Conservation (phyloP, 805 yeast species). For the Starmerella floris region DNA sequence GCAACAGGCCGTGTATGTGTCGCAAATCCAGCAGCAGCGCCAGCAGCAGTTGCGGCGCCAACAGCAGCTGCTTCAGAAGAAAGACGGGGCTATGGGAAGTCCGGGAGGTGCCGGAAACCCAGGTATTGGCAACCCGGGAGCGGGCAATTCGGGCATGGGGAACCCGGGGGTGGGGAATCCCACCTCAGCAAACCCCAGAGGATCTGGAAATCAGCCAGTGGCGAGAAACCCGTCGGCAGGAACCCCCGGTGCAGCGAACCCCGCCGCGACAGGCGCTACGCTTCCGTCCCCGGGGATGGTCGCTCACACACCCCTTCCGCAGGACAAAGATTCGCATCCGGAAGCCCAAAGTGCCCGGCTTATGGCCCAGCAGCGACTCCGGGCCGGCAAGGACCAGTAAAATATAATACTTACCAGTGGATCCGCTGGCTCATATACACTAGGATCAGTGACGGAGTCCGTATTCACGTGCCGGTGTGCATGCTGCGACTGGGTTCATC, state of each 20-base stretch:
- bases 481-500: no score
- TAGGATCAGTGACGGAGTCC: no score
- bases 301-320: neutral
- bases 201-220: neutral
- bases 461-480: no score
- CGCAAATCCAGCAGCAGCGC: constrained; percentile 18
- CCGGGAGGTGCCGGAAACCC: neutral
- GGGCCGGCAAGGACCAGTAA: neutral
- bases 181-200: neutral
- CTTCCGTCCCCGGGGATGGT: no score
- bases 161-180: neutral
- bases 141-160: neutral
- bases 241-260: neutral
- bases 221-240: neutral
- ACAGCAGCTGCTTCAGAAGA: constrained; percentile 1
- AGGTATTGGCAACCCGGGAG: neutral
- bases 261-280: neutral
- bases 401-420: no score
- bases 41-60: constrained; percentile 10
- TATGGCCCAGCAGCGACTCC: constrained; percentile 1
- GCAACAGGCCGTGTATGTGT: constrained; percentile 22
- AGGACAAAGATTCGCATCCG: neutral
- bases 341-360: constrained; percentile 1
- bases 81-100: neutral
- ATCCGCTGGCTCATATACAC: no score